phyloP scores from a whole-genome alignment of 2,329 filamentous ascomycete genomes.

The Penicillium sp. region DNA sequence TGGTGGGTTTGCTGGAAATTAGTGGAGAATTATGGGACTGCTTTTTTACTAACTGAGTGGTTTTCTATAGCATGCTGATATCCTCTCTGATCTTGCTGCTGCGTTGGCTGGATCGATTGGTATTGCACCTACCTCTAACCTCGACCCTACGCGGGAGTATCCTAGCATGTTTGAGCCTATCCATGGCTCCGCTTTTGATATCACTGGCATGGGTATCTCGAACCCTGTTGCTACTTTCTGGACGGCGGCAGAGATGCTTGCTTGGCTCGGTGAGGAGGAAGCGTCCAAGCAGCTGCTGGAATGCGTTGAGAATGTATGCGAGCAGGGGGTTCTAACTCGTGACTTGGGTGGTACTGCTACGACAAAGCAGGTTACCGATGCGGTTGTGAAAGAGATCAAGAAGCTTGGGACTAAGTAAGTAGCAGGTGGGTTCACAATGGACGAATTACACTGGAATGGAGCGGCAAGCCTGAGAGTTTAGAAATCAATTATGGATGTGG shows the following conservation, averaged over 20 bases:
- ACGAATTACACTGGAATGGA: too few relatives aligned
- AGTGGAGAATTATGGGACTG: not conserved
- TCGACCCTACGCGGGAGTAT: slow-evolving; percentile 60
- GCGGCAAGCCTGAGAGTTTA: too few relatives aligned
- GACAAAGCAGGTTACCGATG: slow-evolving; percentile 58
- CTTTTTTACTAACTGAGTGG: slow-evolving; percentile 3
- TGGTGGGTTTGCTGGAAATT: slow-evolving; percentile 43
- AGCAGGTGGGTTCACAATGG: too few relatives aligned
- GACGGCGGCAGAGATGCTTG: slow-evolving; percentile 66
- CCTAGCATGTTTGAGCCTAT: slow-evolving; percentile 63
- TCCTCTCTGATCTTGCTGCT: slow-evolving; percentile 67
- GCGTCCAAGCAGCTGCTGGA: slow-evolving; percentile 57
- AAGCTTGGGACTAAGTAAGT: slow-evolving; percentile 30
- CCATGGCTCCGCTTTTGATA: slow-evolving; percentile 62
- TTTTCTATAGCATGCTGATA: slow-evolving; percentile 53
- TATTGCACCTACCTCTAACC: slow-evolving; percentile 66
- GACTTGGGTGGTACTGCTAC: slow-evolving; percentile 58
- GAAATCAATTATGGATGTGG: too few relatives aligned
- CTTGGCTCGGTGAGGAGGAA: slow-evolving; percentile 58
- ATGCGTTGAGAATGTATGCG: slow-evolving; percentile 59
- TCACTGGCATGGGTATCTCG: slow-evolving; percentile 58
- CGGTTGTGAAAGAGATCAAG: slow-evolving; percentile 53
- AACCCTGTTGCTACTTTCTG: slow-evolving; percentile 66
- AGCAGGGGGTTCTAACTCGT: slow-evolving; percentile 52
- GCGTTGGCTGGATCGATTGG: slow-evolving; percentile 67